Conservation (phyloP, 1,284 basidiomycete species). For the Flammula alnicola region DNA sequence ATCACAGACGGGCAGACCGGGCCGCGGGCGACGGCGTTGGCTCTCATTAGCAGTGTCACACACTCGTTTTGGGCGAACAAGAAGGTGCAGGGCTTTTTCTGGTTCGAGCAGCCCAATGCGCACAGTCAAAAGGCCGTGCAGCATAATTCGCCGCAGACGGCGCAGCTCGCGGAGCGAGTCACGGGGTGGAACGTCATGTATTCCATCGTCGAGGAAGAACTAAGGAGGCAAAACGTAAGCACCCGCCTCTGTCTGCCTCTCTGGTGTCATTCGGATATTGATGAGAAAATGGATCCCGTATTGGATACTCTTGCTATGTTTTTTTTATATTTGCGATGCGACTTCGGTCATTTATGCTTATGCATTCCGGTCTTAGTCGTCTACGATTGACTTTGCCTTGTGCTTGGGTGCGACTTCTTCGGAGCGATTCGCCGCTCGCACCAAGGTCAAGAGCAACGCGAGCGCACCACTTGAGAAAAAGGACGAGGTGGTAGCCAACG, state of each 20-base stretch:
- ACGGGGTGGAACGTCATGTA: constrained; percentile 93
- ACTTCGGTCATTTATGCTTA: constrained; percentile 8
- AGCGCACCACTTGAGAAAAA: constrained; percentile 86
- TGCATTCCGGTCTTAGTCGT: constrained; percentile 62
- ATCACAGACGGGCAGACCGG: constrained; percentile 93
- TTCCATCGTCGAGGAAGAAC: constrained; percentile 88
- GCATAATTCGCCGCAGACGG: constrained; percentile 80
- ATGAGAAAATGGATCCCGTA: constrained; percentile 28
- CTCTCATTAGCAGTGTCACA: constrained; percentile 78
- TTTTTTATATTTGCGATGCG: constrained; percentile 5
- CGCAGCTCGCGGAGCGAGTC: constrained; percentile 87
- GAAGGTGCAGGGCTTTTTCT: constrained; percentile 74
- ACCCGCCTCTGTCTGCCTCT: constrained; percentile 14
- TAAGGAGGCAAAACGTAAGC: constrained; percentile 94
- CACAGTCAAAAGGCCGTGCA: constrained; percentile 63
- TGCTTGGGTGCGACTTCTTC: constrained; percentile 90
- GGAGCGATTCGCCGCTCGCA: constrained; percentile 79
- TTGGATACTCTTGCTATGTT: constrained; percentile 18
- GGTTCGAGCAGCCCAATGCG: constrained; percentile 69
- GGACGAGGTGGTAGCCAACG: constrained; percentile 98
- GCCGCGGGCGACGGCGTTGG: constrained; percentile 89
- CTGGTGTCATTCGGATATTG: constrained; percentile 6
- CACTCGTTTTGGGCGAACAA: constrained; percentile 82
- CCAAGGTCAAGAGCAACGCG: constrained; percentile 59
- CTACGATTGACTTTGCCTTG: constrained; percentile 96